Evolutionary conservation across 106 monocot genomes (phyloP).

Genomic region (Acorus gramineus): DNA sequence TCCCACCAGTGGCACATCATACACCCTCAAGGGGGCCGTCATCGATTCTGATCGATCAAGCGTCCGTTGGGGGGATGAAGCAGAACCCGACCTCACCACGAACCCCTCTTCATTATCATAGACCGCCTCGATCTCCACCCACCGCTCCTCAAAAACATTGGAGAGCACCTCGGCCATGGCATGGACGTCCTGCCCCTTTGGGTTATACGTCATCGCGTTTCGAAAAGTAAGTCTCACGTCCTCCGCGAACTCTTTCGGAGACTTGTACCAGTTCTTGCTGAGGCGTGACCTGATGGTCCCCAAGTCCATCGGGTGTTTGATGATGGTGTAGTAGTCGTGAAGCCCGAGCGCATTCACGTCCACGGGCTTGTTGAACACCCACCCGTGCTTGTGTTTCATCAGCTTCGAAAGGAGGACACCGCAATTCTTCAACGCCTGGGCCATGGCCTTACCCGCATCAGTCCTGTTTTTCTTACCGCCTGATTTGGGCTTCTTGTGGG

Average conservation of each 20-base stretch:
- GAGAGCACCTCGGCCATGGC: conserved; percentile 66
- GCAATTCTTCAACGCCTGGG: conserved; percentile 58
- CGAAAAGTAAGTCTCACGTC: conserved; percentile 79
- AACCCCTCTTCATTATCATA: conserved; percentile 35
- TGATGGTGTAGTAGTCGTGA: conserved; percentile 68
- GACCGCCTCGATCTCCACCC: conserved; percentile 56
- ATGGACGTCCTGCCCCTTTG: conserved; percentile 81
- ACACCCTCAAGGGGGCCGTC: conserved; percentile 14
- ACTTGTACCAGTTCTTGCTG: conserved; percentile 47
- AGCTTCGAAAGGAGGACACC: conserved; percentile 38
- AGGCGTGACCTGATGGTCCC: conserved; percentile 57
- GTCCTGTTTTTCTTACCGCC: conserved; percentile 30
- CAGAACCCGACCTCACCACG: conserved; percentile 65
- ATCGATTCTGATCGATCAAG: conserved; percentile 18
- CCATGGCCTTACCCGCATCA: conserved; percentile 10
- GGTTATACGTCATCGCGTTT: conserved; percentile 88
- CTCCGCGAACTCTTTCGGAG: conserved; percentile 64
- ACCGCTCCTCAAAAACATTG: conserved; percentile 59
- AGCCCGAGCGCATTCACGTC: conserved; percentile 68
- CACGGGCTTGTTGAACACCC: conserved; percentile 82
- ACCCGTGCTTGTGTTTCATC: conserved; percentile 81
- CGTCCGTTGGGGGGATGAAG: no score
- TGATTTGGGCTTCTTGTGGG: conserved; percentile 52
- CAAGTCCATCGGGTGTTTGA: conserved; percentile 78
- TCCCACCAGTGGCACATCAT: conserved; percentile 15